Conservation (phyloP, 345 rosid genomes). For the Cochlearia excelsa region DNA sequence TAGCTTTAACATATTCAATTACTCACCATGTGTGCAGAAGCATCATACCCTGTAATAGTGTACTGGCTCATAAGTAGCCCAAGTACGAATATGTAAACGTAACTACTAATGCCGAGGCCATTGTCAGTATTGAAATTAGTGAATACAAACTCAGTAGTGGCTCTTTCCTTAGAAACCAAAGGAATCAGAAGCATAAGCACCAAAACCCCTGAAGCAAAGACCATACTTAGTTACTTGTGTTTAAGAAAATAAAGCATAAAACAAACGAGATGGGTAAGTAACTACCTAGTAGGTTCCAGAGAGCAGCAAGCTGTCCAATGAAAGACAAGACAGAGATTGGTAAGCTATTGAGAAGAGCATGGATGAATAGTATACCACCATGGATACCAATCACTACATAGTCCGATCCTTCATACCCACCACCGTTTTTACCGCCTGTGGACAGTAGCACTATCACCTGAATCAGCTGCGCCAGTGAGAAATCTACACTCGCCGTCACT, state of each 20-base stretch:
- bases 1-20: no score
- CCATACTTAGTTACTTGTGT: not conserved
- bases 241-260: not conserved
- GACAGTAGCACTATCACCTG: constrained; percentile 67
- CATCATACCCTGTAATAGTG: constrained; percentile 88
- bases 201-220: constrained; percentile 56
- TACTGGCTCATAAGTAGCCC: constrained; percentile 97
- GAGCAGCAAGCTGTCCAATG: constrained; percentile 90
- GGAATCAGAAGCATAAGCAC: constrained; percentile 82
- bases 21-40: constrained; percentile 95
- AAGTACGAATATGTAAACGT: constrained; percentile 70
- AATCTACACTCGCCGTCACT: constrained; percentile 39
- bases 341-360: constrained; percentile 77
- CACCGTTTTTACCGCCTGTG: constrained; percentile 92
- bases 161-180: constrained; percentile 67
- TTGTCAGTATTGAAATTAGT: constrained; percentile 82
- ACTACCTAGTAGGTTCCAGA: constrained; percentile 79
- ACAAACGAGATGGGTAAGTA: not conserved
- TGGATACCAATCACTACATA: constrained; percentile 70
- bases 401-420: constrained; percentile 84
- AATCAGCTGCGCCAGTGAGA: constrained; percentile 42
- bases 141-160: constrained; percentile 84
- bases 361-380: constrained; percentile 70
- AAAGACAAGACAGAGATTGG: constrained; percentile 78
- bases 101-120: constrained; percentile 59